Evolutionary conservation across 164 flowering plant species (phyloP).

Genomic region (Platanus orientalis): DNA sequence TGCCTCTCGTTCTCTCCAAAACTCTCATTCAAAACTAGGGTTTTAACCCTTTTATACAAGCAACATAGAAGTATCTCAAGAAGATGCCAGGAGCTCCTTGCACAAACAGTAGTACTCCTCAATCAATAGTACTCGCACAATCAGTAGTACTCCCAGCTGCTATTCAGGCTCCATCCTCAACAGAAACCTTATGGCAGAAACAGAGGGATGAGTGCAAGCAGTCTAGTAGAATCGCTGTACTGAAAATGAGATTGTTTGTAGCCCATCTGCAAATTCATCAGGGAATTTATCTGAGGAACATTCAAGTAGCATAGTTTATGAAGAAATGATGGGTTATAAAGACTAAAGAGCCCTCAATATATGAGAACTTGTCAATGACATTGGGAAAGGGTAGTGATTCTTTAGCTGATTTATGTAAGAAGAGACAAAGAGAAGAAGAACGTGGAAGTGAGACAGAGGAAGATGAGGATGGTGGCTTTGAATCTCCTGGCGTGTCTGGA

Average conservation of each 20-base stretch:
- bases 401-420: constrained; percentile 33
- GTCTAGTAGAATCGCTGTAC: neutral
- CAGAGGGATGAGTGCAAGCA: no score
- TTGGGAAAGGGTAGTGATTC: constrained; percentile 33
- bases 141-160: no score
- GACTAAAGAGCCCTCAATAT: constrained; percentile 40
- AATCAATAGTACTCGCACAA: no score
- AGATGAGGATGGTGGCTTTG: constrained; percentile 11
- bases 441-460: constrained; percentile 17
- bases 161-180: no score
- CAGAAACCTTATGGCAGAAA: no score
- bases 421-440: constrained; percentile 36
- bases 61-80: no score
- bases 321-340: constrained; percentile 17
- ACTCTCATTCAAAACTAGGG: no score
- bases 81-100: no score
- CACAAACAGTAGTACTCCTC: no score
- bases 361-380: constrained; percentile 38
- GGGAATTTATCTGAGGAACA: constrained; percentile 30
- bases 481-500: constrained; percentile 4
- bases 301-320: constrained; percentile 16
- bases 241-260: constrained; percentile 13
- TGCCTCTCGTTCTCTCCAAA: no score
- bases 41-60: no score
- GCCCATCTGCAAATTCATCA: constrained; percentile 23